phyloP scores from a whole-genome alignment of 2,329 filamentous ascomycete genomes.

The Ophiostoma fasciatum region DNA sequence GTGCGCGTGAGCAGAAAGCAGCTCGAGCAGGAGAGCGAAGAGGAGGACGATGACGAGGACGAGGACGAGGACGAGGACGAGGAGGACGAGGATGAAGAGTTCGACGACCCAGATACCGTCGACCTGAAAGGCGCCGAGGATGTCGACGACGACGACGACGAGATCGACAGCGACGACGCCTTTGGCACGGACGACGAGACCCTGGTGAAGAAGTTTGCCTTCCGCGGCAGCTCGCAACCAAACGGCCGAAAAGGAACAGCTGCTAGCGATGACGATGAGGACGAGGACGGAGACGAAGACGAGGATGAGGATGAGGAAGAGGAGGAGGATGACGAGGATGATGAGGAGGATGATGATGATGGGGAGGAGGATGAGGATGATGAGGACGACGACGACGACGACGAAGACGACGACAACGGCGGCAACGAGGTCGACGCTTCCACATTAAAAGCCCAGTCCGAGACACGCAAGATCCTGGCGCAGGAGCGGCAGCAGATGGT shows the following conservation, averaged over 20 bases:
- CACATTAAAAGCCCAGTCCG: slow-evolving; percentile 29
- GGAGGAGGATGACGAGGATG: slow-evolving; percentile 35
- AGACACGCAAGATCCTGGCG: slow-evolving; percentile 52
- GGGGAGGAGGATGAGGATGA: slow-evolving; percentile 17
- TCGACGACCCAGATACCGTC: slow-evolving; percentile 40
- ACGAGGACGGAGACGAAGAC: slow-evolving; percentile 18
- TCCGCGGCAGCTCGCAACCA: slow-evolving; percentile 42
- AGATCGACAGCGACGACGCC: slow-evolving; percentile 52
- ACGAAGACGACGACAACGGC: slow-evolving; percentile 22
- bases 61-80: slow-evolving; percentile 31
- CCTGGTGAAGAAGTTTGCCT: slow-evolving; percentile 58
- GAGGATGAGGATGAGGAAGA: slow-evolving; percentile 19
- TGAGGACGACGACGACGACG: slow-evolving; percentile 19
- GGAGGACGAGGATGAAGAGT: slow-evolving; percentile 20
- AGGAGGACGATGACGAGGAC: slow-evolving; percentile 32
- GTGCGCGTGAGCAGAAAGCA: slow-evolving; percentile 57
- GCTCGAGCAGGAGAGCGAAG: slow-evolving; percentile 41
- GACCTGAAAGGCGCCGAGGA: slow-evolving; percentile 36
- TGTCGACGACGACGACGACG: slow-evolving; percentile 37
- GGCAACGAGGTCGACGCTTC: slow-evolving; percentile 18
- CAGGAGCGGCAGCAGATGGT: slow-evolving; percentile 52
- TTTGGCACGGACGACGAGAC: slow-evolving; percentile 78
- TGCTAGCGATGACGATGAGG: slow-evolving; percentile 30
- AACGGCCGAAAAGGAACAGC: slow-evolving; percentile 20
- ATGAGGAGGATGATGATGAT: slow-evolving; percentile 17